phyloP scores from a whole-genome alignment of 164 flowering plant species.

The Annona cherimola region DNA sequence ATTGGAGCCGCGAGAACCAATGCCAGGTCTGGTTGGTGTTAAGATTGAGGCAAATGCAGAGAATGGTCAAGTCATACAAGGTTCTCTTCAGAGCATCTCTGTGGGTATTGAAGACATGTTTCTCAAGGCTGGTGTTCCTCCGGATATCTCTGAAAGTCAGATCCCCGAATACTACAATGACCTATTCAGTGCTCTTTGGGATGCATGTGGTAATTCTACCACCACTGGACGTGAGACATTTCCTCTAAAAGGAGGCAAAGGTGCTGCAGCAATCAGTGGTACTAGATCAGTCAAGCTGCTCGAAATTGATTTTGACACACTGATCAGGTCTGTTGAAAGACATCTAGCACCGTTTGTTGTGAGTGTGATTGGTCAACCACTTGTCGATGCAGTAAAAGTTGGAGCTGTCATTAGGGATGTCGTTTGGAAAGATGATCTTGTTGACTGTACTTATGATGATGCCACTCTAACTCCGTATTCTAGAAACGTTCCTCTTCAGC shows the following conservation, averaged over 20 bases:
- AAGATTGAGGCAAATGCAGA: slow-evolving; percentile 71
- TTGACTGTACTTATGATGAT: slow-evolving; percentile 20
- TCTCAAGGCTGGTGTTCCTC: slow-evolving; percentile 57
- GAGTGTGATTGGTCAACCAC: slow-evolving; percentile 65
- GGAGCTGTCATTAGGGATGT: slow-evolving; percentile 48
- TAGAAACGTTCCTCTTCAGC: slow-evolving; percentile 46
- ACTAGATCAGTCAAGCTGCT: slow-evolving; percentile 85
- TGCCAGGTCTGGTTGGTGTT: slow-evolving; percentile 80
- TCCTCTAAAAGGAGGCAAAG: slow-evolving; percentile 72
- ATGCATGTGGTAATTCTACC: slow-evolving; percentile 64
- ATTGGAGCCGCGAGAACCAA: slow-evolving; percentile 82
- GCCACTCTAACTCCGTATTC: slow-evolving; percentile 20
- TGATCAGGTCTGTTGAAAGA: slow-evolving; percentile 54
- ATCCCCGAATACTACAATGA: slow-evolving; percentile 49
- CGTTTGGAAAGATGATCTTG: slow-evolving; percentile 47
- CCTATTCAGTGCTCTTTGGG: slow-evolving; percentile 81
- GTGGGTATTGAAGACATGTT: slow-evolving; percentile 97
- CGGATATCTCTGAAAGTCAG: slow-evolving; percentile 39
- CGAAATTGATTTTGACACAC: slow-evolving; percentile 51
- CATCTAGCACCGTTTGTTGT: slow-evolving; percentile 74
- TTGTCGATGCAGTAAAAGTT: slow-evolving; percentile 45
- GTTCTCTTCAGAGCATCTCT: slow-evolving; percentile 58
- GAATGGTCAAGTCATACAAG: slow-evolving; percentile 65
- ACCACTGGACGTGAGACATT: slow-evolving; percentile 77
- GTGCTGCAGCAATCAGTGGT: slow-evolving; percentile 75